These are phyloP conservation scores for Cyclotella cryptica DNA, from an alignment of 108 stramenopile species.

Conservation along the genomic window DNA sequence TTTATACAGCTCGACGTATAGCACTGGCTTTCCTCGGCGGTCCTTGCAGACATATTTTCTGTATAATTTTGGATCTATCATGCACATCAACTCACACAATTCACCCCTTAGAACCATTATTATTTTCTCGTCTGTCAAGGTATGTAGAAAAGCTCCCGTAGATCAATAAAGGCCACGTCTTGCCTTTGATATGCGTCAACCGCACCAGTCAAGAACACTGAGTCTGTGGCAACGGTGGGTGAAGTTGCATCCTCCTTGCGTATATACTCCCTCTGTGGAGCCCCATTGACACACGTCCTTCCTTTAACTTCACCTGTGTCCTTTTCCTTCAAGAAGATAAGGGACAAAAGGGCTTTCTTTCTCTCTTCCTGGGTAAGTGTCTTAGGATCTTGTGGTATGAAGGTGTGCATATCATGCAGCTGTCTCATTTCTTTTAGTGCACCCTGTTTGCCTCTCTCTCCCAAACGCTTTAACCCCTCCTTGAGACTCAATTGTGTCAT, in stretches of 20 bases:
- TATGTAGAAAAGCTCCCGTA: conserved; percentile 22
- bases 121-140: conserved; percentile 27
- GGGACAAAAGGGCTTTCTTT: background rate
- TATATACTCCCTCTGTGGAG: conserved; percentile 11
- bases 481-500: background rate
- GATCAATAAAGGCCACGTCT: conserved; percentile 19
- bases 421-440: conserved; percentile 53
- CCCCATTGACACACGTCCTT: conserved; percentile 37
- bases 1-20: conserved; percentile 43
- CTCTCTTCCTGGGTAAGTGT: conserved; percentile 35
- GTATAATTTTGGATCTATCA: background rate
- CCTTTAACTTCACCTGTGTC: conserved; percentile 37
- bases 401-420: conserved; percentile 39
- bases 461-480: background rate
- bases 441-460: conserved; percentile 39
- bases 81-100: conserved; percentile 8
- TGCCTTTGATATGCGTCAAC: conserved; percentile 12
- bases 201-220: conserved; percentile 17
- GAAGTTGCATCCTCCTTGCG: conserved; percentile 33
- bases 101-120: conserved; percentile 18
- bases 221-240: conserved; percentile 7
- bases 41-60: conserved; percentile 8
- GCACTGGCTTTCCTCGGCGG: conserved; percentile 6
- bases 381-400: conserved; percentile 26
- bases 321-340: background rate